A percentile compares a stretch with the other conserved stretches of the same genome.
These are phyloP conservation scores for Diaporthe caulivora DNA, from an alignment of 2,329 filamentous ascomycete species.

Conservation along the genomic window DNA sequence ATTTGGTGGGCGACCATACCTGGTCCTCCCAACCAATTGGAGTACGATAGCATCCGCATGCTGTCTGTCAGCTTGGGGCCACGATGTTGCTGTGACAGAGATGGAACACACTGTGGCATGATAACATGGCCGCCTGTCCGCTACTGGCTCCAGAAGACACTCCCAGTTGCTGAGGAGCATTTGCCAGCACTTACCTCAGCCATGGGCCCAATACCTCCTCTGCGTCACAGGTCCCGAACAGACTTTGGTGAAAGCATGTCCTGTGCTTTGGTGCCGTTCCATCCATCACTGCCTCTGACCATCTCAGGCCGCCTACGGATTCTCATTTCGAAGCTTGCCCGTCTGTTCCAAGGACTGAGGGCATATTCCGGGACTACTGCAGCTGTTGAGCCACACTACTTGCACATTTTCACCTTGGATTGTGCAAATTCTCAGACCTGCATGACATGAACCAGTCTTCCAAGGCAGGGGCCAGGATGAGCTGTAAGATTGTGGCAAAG, in stretches of 20 bases:
- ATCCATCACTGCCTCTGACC: background rate
- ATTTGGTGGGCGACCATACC: background rate
- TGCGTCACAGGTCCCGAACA: background rate
- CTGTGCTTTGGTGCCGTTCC: background rate
- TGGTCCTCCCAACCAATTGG: background rate
- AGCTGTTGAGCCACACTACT: conserved; percentile 4
- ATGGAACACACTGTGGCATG: background rate
- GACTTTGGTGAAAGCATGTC: background rate
- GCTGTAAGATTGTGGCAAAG: background rate
- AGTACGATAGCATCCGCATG: background rate
- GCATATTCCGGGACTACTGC: conserved; percentile 1
- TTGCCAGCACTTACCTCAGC: background rate
- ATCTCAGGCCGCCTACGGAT: background rate
- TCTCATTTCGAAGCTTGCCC: background rate
- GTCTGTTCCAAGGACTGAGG: conserved; percentile 9
- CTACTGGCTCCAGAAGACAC: background rate
- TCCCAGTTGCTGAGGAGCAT: background rate
- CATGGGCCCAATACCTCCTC: background rate
- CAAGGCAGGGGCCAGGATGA: background rate
- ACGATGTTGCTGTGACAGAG: background rate
- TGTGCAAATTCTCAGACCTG: conserved; percentile 15
- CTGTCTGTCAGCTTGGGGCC: background rate
- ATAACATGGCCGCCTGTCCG: background rate
- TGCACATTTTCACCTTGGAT: background rate
- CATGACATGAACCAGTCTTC: background rate